A percentile compares a stretch with the other conserved stretches of the same genome.
Evolutionary conservation across 208 protist species (phyloP).

Genomic region (Leishmania braziliensis): DNA sequence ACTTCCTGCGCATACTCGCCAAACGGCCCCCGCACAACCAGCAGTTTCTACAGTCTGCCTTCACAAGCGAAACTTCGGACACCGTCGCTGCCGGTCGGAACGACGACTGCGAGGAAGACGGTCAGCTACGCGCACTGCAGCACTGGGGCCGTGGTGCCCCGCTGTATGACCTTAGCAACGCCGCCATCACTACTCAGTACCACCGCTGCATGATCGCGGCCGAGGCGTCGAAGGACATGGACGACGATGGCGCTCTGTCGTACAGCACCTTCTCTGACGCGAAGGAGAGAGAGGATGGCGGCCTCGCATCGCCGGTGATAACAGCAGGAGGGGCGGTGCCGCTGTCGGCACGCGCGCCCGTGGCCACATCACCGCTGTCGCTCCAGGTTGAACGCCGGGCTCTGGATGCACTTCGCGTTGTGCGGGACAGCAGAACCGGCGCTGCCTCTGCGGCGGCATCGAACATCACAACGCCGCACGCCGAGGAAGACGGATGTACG

Average conservation of each 20-base stretch:
- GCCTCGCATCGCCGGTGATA: not conserved
- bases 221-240: not conserved
- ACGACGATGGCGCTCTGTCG: not conserved
- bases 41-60: not conserved
- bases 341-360: not conserved
- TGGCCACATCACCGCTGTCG: not conserved
- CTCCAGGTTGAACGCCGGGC: not conserved
- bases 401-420: not conserved
- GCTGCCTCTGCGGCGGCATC: not conserved
- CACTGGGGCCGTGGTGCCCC: slow-evolving; percentile 6
- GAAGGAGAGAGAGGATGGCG: no score
- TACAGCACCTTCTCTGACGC: not conserved
- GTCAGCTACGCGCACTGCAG: not conserved
- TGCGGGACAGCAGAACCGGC: not conserved
- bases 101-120: slow-evolving; percentile 1
- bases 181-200: slow-evolving; percentile 6
- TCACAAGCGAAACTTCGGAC: not conserved
- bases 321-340: not conserved
- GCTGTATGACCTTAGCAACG: slow-evolving; percentile 32
- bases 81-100: not conserved
- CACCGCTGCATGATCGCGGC: not conserved
- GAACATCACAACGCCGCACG: not conserved
- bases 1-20: slow-evolving; percentile 11
- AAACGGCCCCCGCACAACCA: not conserved
- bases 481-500: not conserved